Conservation (phyloP, 1,139 yeast species). For the Taphrina sp. region DNA sequence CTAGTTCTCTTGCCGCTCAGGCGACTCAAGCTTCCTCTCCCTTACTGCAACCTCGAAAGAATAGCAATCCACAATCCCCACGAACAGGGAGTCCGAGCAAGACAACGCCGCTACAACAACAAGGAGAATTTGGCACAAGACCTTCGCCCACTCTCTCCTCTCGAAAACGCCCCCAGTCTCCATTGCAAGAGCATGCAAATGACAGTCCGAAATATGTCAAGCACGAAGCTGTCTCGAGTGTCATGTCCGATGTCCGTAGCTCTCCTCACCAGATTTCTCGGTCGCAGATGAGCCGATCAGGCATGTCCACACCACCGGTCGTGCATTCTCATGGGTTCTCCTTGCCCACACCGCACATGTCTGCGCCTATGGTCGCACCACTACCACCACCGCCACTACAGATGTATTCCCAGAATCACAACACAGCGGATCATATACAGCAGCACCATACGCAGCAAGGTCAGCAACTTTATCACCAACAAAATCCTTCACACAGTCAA, state of each 20-base stretch:
- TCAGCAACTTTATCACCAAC: no score
- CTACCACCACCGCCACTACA: no score
- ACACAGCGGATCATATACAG: constrained; percentile 2
- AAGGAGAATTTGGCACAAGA: neutral
- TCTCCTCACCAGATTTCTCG: constrained; percentile 5
- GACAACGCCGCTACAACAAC: neutral
- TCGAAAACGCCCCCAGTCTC: constrained; percentile 7
- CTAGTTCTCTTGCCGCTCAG: neutral
- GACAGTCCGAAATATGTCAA: neutral
- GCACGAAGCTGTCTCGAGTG: constrained; percentile 1
- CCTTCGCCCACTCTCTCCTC: neutral
- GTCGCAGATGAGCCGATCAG: neutral
- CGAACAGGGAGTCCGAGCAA: neutral
- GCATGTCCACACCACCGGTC: constrained; percentile 5
- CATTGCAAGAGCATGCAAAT: neutral
- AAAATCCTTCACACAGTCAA: neutral
- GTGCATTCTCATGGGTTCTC: neutral
- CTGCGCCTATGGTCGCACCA: constrained; percentile 17
- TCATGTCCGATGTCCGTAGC: constrained; percentile 15
- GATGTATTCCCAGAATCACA: constrained; percentile 1
- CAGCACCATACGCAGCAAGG: neutral
- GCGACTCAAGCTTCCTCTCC: neutral
- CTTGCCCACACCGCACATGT: neutral
- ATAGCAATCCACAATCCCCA: neutral
- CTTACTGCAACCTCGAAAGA: neutral